phyloP scores from a whole-genome alignment of 768 basidiomycete genomes.

The Suillus lakei region DNA sequence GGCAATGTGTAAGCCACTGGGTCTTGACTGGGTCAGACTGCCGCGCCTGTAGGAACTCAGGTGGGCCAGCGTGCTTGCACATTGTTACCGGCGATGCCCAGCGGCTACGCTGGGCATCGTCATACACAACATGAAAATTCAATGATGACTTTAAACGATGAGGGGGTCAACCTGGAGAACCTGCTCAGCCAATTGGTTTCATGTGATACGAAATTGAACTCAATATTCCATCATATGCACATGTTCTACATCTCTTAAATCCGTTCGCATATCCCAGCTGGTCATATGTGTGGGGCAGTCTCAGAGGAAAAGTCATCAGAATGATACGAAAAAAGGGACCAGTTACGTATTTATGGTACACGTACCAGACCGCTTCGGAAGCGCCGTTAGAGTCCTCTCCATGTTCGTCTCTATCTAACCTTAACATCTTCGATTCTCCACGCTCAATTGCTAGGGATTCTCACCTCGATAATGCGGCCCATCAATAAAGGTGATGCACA shows the following conservation, averaged over 20 bases:
- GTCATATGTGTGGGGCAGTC: background rate
- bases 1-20: no score
- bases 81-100: no score
- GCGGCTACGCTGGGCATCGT: no score
- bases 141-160: no score
- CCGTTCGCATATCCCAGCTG: background rate
- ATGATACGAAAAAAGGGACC: background rate
- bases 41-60: no score
- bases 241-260: background rate
- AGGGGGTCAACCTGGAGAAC: no score
- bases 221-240: background rate
- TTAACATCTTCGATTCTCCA: background rate
- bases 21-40: no score
- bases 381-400: background rate
- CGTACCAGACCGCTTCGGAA: background rate
- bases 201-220: background rate
- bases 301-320: background rate
- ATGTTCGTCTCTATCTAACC: background rate
- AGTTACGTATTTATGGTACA: background rate
- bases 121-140: no score
- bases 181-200: background rate
- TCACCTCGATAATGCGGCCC: constrained; percentile 21
- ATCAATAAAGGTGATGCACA: constrained; percentile 12
- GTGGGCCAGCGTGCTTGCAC: no score
- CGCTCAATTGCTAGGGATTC: background rate